Evolutionary conservation across 2,329 filamentous ascomycete genomes (phyloP).

Genomic region (Penicillium sp.): DNA sequence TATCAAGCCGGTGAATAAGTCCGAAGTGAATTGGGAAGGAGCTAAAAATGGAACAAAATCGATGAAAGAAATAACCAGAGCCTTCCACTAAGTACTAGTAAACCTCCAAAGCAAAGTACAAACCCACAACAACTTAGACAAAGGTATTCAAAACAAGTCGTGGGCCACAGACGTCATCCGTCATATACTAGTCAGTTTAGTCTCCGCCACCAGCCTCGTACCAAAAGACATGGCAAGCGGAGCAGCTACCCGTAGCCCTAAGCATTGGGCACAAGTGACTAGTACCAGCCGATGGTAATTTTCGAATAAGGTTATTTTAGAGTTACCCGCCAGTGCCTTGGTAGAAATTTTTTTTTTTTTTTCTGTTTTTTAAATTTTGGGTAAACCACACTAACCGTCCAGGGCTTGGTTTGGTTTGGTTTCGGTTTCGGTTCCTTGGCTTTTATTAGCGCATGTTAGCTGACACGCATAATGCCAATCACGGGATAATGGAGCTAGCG

Average conservation of each 20-base stretch:
- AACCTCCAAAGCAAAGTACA: neutral
- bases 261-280: too few species aligned
- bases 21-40: neutral
- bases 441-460: neutral
- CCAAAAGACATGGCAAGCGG: neutral
- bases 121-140: neutral
- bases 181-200: neutral
- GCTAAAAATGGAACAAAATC: neutral
- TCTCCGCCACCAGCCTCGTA: neutral
- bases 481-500: neutral
- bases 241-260: neutral
- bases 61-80: neutral
- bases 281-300: neutral
- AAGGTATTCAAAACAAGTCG: neutral
- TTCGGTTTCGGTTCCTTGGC: neutral
- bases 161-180: neutral
- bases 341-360: neutral
- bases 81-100: neutral
- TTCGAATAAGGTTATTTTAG: conserved; percentile 1
- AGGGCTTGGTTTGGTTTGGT: neutral
- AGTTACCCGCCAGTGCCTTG: neutral
- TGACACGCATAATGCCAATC: neutral
- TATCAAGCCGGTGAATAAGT: neutral
- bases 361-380: neutral
- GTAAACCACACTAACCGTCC: neutral